phyloP scores from a whole-genome alignment of 2,329 filamentous ascomycete species.

The Chaetomiaceae sp. region DNA sequence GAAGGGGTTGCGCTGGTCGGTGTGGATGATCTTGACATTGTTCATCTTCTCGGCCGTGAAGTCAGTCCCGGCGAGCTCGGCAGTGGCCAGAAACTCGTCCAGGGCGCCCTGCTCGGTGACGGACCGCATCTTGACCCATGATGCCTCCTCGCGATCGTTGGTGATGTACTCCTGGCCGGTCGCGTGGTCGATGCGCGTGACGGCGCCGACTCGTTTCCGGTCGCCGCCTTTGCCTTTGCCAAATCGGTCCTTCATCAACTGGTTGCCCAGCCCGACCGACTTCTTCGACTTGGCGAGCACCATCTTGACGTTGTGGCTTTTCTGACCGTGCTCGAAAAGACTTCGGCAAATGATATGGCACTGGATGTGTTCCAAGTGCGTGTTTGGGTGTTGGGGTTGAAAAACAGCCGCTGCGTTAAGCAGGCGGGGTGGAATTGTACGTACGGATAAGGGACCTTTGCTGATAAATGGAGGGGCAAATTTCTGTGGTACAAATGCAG shows the following conservation, averaged over 20 bases:
- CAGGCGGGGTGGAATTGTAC: constrained; percentile 15
- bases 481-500: too few relatives aligned
- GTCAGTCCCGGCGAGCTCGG: constrained; percentile 94
- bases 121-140: constrained; percentile 99
- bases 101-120: constrained; percentile 95
- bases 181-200: constrained; percentile 65
- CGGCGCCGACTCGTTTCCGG: constrained; percentile 60
- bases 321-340: background rate
- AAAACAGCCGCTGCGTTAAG: background rate
- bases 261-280: constrained; percentile 88
- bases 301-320: constrained; percentile 37
- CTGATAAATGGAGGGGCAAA: constrained; percentile 44
- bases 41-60: constrained; percentile 99
- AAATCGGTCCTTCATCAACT: constrained; percentile 98
- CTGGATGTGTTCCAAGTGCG: constrained; percentile 4
- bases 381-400: constrained; percentile 3
- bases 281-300: constrained; percentile 84
- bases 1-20: constrained; percentile 92
- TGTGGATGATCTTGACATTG: constrained; percentile 97
- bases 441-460: constrained; percentile 2
- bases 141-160: constrained; percentile 81
- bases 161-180: constrained; percentile 90
- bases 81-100: constrained; percentile 93
- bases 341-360: background rate
- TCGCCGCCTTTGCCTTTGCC: constrained; percentile 83